Evolutionary conservation across 2,329 filamentous ascomycete species (phyloP), one percentile per base, ranked within the genome.

Genomic region (Cordyceps farinosa): DNA sequence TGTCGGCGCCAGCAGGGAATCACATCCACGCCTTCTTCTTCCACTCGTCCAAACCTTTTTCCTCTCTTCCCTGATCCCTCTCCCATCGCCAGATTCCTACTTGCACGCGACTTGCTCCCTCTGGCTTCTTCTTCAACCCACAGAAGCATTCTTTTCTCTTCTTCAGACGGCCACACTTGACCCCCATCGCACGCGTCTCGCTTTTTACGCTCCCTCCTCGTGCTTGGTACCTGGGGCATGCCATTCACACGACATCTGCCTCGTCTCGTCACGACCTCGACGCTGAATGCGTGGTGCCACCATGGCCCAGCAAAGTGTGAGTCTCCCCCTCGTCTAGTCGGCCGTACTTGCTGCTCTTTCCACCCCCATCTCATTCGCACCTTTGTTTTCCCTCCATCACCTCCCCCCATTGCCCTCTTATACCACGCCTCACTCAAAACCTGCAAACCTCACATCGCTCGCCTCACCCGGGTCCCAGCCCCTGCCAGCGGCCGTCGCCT

Each of bases 271-370:
- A 67, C 71, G 67, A 69, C 69, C 70, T 65, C 71, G 70, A 70
- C 71, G 73, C 71, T 76, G 70, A 61, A 64, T 53, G 69, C 71
- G 68, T 69, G 67, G 65, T 71, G 71, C 68, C 72, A 72, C 68
- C 71, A 77, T 77, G 75, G 75, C 75, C 67, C 75, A 76, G 69
- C 73, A 74, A 70, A 75, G 70, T 74, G 75, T 77, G 65, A 71
- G 74, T 68, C 57, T 58, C 40, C 9, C 22, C 57, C 53, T 36
- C 54, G 17, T 52, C 7, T 22, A 11, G 17, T 29, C 30, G 11
- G 40, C 47, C 47, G 27, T 54, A 27, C 47, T 67, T 61, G 22
- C 64, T 65, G 61, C 61, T 67, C 63, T 65, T 54, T 64, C 65
- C 64, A 56, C 61, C 48, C 62, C 61, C 64, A 50, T 62, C 61